Percentiles rank a stretch among this genome's conserved stretches.
These are phyloP conservation scores for Pythium insidiosum DNA, from an alignment of 352 stramenopile species.

Conservation along the genomic window DNA sequence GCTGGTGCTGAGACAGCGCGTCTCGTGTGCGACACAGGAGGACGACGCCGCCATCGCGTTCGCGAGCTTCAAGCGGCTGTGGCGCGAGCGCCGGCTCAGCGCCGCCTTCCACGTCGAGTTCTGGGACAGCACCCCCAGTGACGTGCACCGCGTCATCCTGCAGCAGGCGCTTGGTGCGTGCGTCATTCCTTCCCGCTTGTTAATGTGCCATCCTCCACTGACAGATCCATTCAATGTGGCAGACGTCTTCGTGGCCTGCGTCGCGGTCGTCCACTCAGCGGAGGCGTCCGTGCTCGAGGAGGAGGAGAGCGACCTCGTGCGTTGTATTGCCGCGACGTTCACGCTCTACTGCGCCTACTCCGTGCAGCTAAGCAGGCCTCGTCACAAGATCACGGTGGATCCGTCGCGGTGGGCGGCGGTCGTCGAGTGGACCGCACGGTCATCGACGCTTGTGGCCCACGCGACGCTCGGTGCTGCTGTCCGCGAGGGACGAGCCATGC, in stretches of 20 bases:
- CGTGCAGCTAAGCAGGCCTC: constrained; percentile 42
- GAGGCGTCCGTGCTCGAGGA: neutral
- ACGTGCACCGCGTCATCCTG: constrained; percentile 47
- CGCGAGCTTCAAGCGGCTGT: constrained; percentile 38
- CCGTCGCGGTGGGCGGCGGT: constrained; percentile 34
- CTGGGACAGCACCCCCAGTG: constrained; percentile 51
- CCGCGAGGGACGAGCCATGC: constrained; percentile 36
- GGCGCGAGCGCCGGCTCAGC: constrained; percentile 33
- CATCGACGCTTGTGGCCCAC: constrained; percentile 15
- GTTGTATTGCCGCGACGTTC: constrained; percentile 41
- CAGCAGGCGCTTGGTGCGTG: constrained; percentile 35
- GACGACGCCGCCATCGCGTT: constrained; percentile 24
- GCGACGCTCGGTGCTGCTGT: constrained; percentile 17
- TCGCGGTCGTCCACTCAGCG: constrained; percentile 21
- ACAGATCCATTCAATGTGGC: no score
- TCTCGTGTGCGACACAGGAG: no score
- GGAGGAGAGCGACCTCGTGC: constrained; percentile 3
- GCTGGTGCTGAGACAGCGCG: no score
- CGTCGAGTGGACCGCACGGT: constrained; percentile 23
- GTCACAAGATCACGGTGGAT: constrained; percentile 57
- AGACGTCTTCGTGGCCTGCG: no score
- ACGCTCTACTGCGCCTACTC: constrained; percentile 55
- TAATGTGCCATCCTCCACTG: no score
- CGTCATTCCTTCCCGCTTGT: no score
- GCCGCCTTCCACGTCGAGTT: constrained; percentile 70